These are phyloP conservation scores for Irpex lacteus DNA, from an alignment of 1,284 basidiomycete genomes.

Conservation along the genomic window DNA sequence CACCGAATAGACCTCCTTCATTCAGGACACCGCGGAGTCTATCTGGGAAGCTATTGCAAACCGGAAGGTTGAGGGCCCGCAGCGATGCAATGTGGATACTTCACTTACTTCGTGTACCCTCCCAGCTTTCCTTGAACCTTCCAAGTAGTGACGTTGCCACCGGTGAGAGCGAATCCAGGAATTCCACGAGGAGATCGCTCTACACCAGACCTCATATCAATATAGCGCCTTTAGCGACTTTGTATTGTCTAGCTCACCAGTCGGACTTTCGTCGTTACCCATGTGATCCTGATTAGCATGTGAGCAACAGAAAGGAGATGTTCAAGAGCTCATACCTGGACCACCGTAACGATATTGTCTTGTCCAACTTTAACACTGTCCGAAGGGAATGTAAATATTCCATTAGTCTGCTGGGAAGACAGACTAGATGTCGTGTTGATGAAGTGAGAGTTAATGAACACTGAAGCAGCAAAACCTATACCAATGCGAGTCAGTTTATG, in stretches of 20 bases:
- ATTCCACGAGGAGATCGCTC: constrained; percentile 75
- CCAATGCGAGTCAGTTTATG: not conserved
- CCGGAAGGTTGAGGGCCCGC: not conserved
- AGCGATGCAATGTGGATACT: not conserved
- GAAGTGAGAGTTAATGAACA: constrained; percentile 78
- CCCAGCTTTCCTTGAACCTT: constrained; percentile 81
- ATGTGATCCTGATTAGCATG: constrained; percentile 60
- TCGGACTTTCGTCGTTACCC: constrained; percentile 63
- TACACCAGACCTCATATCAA: constrained; percentile 4
- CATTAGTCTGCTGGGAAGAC: constrained; percentile 61
- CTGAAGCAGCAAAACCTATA: constrained; percentile 70
- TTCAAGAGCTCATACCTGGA: constrained; percentile 46
- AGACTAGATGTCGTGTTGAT: constrained; percentile 64
- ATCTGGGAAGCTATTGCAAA: constrained; percentile 55
- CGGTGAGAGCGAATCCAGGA: constrained; percentile 66
- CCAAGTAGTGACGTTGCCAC: constrained; percentile 65
- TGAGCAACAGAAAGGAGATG: not conserved
- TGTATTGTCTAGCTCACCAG: constrained; percentile 32
- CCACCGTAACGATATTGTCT: constrained; percentile 74
- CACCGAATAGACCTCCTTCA: constrained; percentile 78
- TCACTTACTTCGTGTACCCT: constrained; percentile 64
- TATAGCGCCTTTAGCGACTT: not conserved
- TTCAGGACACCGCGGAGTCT: constrained; percentile 69
- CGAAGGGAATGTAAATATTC: constrained; percentile 57
- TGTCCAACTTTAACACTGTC: constrained; percentile 44